Percentiles rank a stretch among this genome's conserved stretches.
These are phyloP conservation scores for Fusarium lateritium DNA, from an alignment of 2,329 filamentous ascomycete genomes.

Conservation along the genomic window DNA sequence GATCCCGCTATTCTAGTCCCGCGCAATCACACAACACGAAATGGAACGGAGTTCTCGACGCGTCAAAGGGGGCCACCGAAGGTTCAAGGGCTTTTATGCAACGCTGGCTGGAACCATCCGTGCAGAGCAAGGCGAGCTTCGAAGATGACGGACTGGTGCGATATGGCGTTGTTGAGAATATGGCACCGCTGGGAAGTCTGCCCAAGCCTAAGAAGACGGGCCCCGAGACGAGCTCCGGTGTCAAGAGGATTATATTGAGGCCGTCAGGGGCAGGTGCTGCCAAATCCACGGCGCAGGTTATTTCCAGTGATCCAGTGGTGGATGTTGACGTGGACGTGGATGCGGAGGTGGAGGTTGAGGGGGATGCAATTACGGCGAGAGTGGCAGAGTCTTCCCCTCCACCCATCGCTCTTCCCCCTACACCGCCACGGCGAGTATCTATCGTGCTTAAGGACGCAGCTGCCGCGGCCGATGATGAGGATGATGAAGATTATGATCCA, in stretches of 20 bases:
- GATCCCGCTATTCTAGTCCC: conserved; percentile 72
- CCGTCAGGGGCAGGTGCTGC: conserved; percentile 53
- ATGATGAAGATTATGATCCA: conserved; percentile 63
- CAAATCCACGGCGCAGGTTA: conserved; percentile 45
- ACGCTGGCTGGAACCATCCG: conserved; percentile 71
- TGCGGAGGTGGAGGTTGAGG: conserved; percentile 44
- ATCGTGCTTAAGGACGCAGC: conserved; percentile 51
- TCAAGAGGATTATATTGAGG: conserved; percentile 64
- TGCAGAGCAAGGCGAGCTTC: conserved; percentile 78
- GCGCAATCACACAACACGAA: conserved; percentile 54
- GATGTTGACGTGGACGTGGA: conserved; percentile 39
- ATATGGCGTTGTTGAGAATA: conserved; percentile 84
- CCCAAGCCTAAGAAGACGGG: conserved; percentile 69
- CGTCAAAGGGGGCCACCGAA: conserved; percentile 54
- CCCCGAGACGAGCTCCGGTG: conserved; percentile 48
- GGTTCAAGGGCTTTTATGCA: conserved; percentile 66
- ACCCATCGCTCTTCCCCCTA: conserved; percentile 41
- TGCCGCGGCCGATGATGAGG: conserved; percentile 52
- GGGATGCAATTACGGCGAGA: conserved; percentile 40
- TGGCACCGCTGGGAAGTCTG: conserved; percentile 83
- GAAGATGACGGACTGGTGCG: conserved; percentile 82
- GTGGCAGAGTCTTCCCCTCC: conserved; percentile 44
- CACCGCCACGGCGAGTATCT: conserved; percentile 49
- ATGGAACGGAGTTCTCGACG: conserved; percentile 55
- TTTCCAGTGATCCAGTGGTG: conserved; percentile 42